Evolutionary conservation across 345 rosid species (phyloP), one percentile per base, ranked within the genome.

Genomic region (Syzygium aromaticum): DNA sequence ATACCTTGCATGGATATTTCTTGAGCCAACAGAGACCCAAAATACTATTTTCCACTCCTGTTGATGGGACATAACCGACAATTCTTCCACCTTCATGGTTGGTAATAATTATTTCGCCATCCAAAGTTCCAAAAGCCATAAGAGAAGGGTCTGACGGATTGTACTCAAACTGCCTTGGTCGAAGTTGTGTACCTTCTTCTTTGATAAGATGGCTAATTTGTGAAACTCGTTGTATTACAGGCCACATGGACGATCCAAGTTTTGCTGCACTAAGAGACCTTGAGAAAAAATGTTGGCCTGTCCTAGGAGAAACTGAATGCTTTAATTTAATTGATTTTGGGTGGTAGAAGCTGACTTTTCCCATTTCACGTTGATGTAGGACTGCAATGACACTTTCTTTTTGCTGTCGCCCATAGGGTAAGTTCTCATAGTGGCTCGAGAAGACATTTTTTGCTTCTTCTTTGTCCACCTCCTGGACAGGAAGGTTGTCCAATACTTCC

Each of bases 161-260:
- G 86, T 93, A 94, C 87, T 93, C 95, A 63, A 94, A 94, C 89
- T 93, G 95, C 87, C 95, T 94, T 2, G 94, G 92, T 12, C 93
- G 94, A 73, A 93, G 89, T 84, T 86, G 89, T 90, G 84, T 89
- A 38, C 73, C 86, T 87, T 90, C 94, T 82, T 87, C 94, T 88
- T 89, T 89, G 67, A 87, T 52, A 52, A 85, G 25, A 52, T 84
- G 86, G 88, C 89, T 87, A 30, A 93, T 89, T 51, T 43, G 77
- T 21, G 92, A 90, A 52, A 93, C 85, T 22, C 93, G 89, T 85
- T 88, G 89, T 63, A 90, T 86, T 30, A 87, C 86, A 2, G 95
- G 94, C 94, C 94, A 93, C 3, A 87, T 78, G 6, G 92, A 91
- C 54, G 91, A 90, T 23, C 94, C 93, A 25, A 93, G 85, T 87